Conservation (phyloP, 2,329 filamentous ascomycete species). For the Dactylellina drechsleri region DNA sequence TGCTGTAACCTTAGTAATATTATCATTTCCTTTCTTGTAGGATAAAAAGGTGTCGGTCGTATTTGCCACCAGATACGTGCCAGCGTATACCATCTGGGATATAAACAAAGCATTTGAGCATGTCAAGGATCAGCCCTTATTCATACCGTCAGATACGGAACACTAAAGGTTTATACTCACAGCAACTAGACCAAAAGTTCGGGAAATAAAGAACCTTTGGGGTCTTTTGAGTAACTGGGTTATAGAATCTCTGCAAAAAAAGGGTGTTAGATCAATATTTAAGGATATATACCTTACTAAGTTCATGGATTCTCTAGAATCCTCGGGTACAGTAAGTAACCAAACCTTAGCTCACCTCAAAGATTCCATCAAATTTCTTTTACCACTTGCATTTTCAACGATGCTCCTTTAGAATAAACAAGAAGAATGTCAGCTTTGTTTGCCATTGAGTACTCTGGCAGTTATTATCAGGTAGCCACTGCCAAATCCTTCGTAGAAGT, state of each 20-base stretch:
- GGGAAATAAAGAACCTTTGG: conserved; percentile 57
- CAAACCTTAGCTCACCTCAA: conserved; percentile 29
- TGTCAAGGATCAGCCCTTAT: background rate
- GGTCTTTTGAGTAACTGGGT: conserved; percentile 55
- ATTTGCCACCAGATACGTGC: conserved; percentile 91
- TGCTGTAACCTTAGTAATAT: conserved; percentile 69
- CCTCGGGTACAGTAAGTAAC: background rate
- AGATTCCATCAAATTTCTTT: conserved; percentile 55
- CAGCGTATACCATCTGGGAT: conserved; percentile 76
- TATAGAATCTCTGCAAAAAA: conserved; percentile 29
- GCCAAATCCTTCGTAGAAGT: too few species aligned
- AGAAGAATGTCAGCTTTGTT: too few species aligned
- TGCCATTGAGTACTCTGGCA: too few species aligned
- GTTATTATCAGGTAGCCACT: too few species aligned
- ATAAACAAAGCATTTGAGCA: background rate
- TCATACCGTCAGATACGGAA: background rate
- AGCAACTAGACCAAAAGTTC: conserved; percentile 58
- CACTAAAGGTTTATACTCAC: conserved; percentile 37
- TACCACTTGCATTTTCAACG: conserved; percentile 59
- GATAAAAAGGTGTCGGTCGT: conserved; percentile 81
- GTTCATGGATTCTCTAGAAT: background rate
- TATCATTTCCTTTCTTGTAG: conserved; percentile 64
- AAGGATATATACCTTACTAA: background rate
- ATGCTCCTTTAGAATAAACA: conserved; percentile 52
- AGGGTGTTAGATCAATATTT: background rate